phyloP scores from a whole-genome alignment of 1,139 yeast species.

The Suhomyces chickasaworum region DNA sequence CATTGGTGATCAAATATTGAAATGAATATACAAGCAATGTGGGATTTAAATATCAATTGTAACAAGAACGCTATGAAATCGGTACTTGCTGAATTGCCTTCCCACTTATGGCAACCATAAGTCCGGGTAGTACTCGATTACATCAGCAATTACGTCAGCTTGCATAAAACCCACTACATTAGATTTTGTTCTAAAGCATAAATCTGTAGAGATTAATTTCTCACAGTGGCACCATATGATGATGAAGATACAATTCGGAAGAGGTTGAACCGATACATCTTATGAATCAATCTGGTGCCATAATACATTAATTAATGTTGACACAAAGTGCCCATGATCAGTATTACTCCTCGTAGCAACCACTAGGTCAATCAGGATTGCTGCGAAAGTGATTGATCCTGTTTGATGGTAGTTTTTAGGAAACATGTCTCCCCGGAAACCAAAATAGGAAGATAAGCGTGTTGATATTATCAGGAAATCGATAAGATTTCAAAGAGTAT shows the following conservation, averaged over 20 bases:
- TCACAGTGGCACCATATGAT: background rate
- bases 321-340: background rate
- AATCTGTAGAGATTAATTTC: background rate
- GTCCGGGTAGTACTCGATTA: background rate
- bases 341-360: background rate
- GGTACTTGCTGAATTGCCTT: slow-evolving; percentile 3
- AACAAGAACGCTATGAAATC: background rate
- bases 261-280: background rate
- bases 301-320: too few relatives aligned
- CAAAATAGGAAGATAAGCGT: background rate
- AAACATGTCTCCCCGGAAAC: background rate
- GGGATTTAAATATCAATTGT: background rate
- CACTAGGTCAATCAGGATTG: background rate
- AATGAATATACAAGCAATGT: background rate
- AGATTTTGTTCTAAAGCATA: background rate
- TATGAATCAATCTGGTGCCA: background rate
- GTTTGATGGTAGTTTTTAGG: too few relatives aligned
- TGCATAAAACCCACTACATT: background rate
- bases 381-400: background rate
- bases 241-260: background rate
- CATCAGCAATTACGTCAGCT: slow-evolving; percentile 4
- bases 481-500: too few relatives aligned
- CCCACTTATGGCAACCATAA: slow-evolving; percentile 1
- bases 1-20: slow-evolving; percentile 3
- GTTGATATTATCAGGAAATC: background rate